Base-by-base conservation (phyloP, 208 protist species). In the Leishmania major region DNA sequence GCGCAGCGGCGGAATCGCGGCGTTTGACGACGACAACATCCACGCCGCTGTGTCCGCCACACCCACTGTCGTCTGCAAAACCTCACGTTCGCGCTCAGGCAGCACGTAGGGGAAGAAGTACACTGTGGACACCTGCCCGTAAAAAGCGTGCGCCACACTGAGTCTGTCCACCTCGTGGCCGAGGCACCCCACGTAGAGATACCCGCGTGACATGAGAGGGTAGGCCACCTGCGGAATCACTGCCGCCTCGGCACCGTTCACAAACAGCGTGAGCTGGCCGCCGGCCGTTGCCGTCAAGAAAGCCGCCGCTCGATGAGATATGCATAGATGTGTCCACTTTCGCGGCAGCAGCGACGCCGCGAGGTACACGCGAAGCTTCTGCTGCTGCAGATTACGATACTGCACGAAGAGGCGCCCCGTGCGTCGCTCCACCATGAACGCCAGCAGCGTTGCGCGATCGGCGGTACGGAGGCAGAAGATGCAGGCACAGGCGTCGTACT, bases 31-130 rank as follows among this genome's bases (percentile, higher is more conserved):
- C 51, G 78, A 60, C 43, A 76, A 47, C 69, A 22, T 79, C 77
- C 69, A 69, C 73, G 51, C 62, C 31, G 60, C 53, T 25, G 55
- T 45, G 78, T 84, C 81, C 47, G 70, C 31, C 40, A 71, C 62
- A 57, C 66, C 35, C 37, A 74, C 70, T 60, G 37, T 64, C 25
- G 55, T 73, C 64, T 77, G 73, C 74, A 86, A 43, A 6, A 80
- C 66, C 57, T 80, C 75, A 22, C 78, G 78, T 53, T 93, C 88
- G 45, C 78, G 90, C 75, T 80, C 40, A 49, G 77, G 49, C 55
- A 96, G 77, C 15, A 88, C 62, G 45, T 88, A 86, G 4, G 75
- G 84, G 71, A 96, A 95, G 64, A 96, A 92, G 83, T 94, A 93
- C 62, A 92, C 81, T 2, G 86, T 86, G 28, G 90, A 87, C 67